Conservation (phyloP, 768 basidiomycete species). For the Mycena rebaudengoi region DNA sequence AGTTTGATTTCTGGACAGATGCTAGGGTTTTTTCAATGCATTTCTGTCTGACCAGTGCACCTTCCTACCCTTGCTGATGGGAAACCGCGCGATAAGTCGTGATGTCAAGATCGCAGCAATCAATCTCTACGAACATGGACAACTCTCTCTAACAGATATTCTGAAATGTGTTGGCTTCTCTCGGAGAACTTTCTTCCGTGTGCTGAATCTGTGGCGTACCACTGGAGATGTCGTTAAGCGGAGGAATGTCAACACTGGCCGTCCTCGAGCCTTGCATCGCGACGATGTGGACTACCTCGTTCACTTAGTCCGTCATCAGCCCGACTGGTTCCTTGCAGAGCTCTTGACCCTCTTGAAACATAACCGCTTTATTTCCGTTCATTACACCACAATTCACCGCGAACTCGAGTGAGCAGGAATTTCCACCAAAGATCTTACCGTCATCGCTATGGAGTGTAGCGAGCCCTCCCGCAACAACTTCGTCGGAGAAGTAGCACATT, state of each 20-base stretch:
- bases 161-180: slow-evolving; percentile 33
- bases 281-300: slow-evolving; percentile 34
- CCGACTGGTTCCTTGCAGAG: slow-evolving; percentile 45
- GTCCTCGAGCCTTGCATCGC: slow-evolving; percentile 2
- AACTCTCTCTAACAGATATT: slow-evolving; percentile 32
- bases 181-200: slow-evolving; percentile 30
- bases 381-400: slow-evolving; percentile 41
- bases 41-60: too few species aligned
- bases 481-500: slow-evolving; percentile 35
- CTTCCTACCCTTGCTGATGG: too few species aligned
- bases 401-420: slow-evolving; percentile 38
- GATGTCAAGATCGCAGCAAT: slow-evolving; percentile 42
- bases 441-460: slow-evolving; percentile 40
- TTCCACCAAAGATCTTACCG: slow-evolving; percentile 37
- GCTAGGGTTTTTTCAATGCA: too few species aligned
- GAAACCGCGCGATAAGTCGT: too few species aligned
- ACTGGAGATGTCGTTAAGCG: slow-evolving; percentile 37
- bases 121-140: slow-evolving; percentile 28
- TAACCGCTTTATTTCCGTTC: slow-evolving; percentile 42
- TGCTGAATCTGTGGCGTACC: slow-evolving; percentile 33
- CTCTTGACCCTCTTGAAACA: slow-evolving; percentile 32
- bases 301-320: slow-evolving; percentile 23
- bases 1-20: too few species aligned
- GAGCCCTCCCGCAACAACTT: slow-evolving; percentile 34
- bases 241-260: not conserved